Conservation (phyloP, 345 rosid genomes). For the Fremontodendron californicum region DNA sequence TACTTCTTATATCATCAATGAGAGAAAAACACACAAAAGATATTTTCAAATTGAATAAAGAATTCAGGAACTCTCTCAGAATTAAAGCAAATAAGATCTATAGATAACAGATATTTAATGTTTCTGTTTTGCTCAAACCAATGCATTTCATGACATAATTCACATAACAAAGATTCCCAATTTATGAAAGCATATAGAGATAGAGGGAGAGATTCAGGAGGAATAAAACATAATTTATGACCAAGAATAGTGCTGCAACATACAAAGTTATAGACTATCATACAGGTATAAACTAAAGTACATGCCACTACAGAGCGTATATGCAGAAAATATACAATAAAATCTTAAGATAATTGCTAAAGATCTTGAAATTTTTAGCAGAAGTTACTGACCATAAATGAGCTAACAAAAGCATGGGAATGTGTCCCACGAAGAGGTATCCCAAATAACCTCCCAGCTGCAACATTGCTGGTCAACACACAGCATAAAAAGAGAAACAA, state of each 20-base stretch:
- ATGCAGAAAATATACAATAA: neutral
- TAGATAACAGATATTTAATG: neutral
- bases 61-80: neutral
- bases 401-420: conserved; percentile 99
- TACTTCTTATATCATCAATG: neutral
- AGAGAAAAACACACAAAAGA: neutral
- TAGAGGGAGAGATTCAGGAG: neutral
- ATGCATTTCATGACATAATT: neutral
- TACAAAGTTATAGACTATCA: neutral
- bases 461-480: conserved; percentile 65
- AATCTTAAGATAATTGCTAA: neutral
- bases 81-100: neutral
- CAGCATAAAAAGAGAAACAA: conserved; percentile 11
- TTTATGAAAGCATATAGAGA: neutral
- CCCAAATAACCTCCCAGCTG: conserved; percentile 86
- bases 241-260: neutral
- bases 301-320: neutral
- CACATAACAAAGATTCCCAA: neutral
- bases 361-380: neutral
- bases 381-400: conserved; percentile 69
- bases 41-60: neutral
- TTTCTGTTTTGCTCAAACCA: neutral
- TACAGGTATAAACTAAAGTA: neutral
- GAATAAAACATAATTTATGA: neutral
- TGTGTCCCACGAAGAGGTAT: conserved; percentile 97